A percentile compares a stretch with the other conserved stretches of the same genome.
Conservation (phyloP, 2,329 filamentous ascomycete species). For the Graphilbum fragrans region DNA sequence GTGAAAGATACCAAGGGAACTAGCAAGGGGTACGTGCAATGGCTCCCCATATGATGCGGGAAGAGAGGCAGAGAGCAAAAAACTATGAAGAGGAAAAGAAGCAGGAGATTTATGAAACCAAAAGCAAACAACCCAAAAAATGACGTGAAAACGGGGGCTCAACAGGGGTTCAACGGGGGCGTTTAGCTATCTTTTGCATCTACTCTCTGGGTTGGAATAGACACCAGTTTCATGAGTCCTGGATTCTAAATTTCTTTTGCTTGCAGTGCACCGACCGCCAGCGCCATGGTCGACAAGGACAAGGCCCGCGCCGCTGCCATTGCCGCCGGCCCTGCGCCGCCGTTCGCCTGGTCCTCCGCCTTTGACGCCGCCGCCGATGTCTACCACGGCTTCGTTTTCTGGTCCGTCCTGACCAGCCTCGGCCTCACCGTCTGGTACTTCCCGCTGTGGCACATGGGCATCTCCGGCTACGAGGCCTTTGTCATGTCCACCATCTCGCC, state of each 20-base stretch:
- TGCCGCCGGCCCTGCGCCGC: slow-evolving; percentile 55
- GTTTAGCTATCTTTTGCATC: too few species aligned
- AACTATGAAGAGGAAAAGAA: slow-evolving; percentile 11
- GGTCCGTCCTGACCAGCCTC: slow-evolving; percentile 85
- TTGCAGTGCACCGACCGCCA: slow-evolving; percentile 35
- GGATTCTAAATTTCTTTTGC: slow-evolving; percentile 31
- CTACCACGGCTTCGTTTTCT: slow-evolving; percentile 92
- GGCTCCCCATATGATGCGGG: slow-evolving; percentile 66
- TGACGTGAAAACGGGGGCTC: too few species aligned
- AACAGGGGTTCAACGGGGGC: too few species aligned
- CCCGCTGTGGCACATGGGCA: slow-evolving; percentile 97
- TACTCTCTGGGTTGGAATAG: too few species aligned
- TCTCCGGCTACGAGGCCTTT: slow-evolving; percentile 87
- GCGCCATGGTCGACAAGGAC: slow-evolving; percentile 50
- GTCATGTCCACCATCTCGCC: slow-evolving; percentile 79
- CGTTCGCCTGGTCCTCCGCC: slow-evolving; percentile 62
- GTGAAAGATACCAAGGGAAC: slow-evolving; percentile 80
- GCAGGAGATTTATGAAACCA: too few species aligned
- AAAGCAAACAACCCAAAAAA: too few species aligned
- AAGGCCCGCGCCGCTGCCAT: slow-evolving; percentile 27
- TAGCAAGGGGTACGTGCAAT: slow-evolving; percentile 96
- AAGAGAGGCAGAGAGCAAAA: neutral
- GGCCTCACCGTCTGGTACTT: slow-evolving; percentile 95
- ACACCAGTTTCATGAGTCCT: too few species aligned
- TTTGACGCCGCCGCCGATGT: slow-evolving; percentile 78